phyloP scores from a whole-genome alignment of 192 early-diverging fungal genomes.

The Coemansia sp. region DNA sequence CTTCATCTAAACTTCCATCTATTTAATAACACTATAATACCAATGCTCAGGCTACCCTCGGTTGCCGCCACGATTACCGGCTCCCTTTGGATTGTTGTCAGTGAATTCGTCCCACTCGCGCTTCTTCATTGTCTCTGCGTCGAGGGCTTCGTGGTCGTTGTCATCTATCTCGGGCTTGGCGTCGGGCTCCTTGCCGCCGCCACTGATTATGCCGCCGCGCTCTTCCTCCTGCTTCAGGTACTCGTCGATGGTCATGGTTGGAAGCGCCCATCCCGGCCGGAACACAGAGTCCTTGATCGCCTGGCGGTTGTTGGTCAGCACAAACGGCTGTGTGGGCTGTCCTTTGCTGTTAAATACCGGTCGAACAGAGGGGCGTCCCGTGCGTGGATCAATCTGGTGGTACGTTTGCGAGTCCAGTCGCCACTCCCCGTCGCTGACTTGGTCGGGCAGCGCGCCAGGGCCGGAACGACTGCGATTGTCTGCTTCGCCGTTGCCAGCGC shows the following conservation, averaged over 20 bases:
- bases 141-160: constrained; percentile 78
- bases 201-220: constrained; percentile 86
- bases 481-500: constrained; percentile 12
- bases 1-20: constrained; percentile 23
- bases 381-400: constrained; percentile 29
- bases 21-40: background rate
- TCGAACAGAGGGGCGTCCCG: constrained; percentile 15
- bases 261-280: constrained; percentile 80
- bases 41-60: constrained; percentile 26
- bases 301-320: constrained; percentile 78
- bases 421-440: constrained; percentile 32
- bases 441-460: background rate
- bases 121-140: constrained; percentile 85
- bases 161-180: constrained; percentile 67
- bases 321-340: constrained; percentile 82
- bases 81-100: constrained; percentile 74
- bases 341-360: constrained; percentile 39
- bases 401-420: constrained; percentile 60
- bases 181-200: constrained; percentile 82
- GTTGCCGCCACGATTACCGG: constrained; percentile 64
- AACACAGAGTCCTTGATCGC: constrained; percentile 83
- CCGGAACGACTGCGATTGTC: constrained; percentile 12
- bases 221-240: constrained; percentile 86
- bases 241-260: constrained; percentile 97
- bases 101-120: constrained; percentile 93